Evolutionary conservation across 2,329 filamentous ascomycete genomes (phyloP).

Genomic region (Fusarium humuli): DNA sequence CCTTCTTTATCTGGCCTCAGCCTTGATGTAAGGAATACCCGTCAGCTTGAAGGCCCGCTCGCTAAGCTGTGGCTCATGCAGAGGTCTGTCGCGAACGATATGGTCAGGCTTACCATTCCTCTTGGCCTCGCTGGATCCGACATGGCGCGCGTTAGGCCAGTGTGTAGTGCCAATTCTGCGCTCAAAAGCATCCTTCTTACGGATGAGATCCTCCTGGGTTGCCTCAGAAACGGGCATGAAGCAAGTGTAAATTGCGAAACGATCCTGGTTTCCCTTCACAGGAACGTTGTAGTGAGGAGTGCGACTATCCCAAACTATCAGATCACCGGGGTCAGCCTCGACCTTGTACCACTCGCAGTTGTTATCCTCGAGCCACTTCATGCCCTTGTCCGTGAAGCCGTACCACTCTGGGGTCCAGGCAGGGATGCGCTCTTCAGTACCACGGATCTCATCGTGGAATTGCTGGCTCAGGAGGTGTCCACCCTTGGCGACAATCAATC

Average conservation of each 20-base stretch:
- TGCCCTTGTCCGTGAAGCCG: slow-evolving; percentile 52
- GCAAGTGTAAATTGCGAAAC: slow-evolving; percentile 50
- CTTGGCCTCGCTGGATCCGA: slow-evolving; percentile 33
- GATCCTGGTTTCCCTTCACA: slow-evolving; percentile 46
- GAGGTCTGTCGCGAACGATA: slow-evolving; percentile 25
- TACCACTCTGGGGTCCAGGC: slow-evolving; percentile 51
- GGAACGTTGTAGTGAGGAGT: slow-evolving; percentile 57
- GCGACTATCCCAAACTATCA: slow-evolving; percentile 54
- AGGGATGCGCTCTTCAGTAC: slow-evolving; percentile 52
- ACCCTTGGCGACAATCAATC: slow-evolving; percentile 49
- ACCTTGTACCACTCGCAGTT: slow-evolving; percentile 53
- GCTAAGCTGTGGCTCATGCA: slow-evolving; percentile 31
- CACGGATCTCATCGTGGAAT: slow-evolving; percentile 52
- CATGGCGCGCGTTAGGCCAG: slow-evolving; percentile 53
- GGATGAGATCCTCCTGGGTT: slow-evolving; percentile 52
- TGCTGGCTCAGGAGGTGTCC: slow-evolving; percentile 43
- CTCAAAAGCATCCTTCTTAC: slow-evolving; percentile 57
- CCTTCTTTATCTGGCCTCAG: not conserved
- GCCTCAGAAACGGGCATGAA: slow-evolving; percentile 39
- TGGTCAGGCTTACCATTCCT: slow-evolving; percentile 39
- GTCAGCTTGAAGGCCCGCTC: slow-evolving; percentile 43
- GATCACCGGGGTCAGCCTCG: slow-evolving; percentile 56
- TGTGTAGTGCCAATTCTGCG: slow-evolving; percentile 54
- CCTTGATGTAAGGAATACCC: slow-evolving; percentile 41
- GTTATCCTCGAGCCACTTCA: slow-evolving; percentile 52